Percentiles rank a stretch among this genome's conserved stretches.
Conservation (phyloP, 192 early-diverging fungal species). For the Coemansia sp. region DNA sequence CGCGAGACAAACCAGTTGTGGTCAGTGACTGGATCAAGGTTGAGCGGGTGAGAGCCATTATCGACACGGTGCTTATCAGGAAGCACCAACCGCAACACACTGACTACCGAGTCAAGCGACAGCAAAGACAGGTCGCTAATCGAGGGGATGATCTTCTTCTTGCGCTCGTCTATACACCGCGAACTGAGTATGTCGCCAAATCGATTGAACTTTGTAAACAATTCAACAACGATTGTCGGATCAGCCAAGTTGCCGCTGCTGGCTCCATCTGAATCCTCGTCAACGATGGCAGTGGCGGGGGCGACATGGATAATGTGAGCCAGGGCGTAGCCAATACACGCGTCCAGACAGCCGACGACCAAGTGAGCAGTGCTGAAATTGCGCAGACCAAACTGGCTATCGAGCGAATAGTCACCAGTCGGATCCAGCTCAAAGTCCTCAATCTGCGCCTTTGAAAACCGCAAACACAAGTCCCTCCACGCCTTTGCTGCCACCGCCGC, state of each 20-base stretch:
- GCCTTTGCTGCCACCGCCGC: neutral
- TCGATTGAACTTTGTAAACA: constrained; percentile 26
- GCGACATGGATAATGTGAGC: constrained; percentile 5
- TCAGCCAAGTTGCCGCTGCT: neutral
- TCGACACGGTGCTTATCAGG: constrained; percentile 13
- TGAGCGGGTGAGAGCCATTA: constrained; percentile 12
- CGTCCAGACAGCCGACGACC: constrained; percentile 62
- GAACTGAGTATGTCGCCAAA: constrained; percentile 29
- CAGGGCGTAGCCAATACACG: constrained; percentile 44
- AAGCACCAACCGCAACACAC: constrained; percentile 19
- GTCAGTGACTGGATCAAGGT: neutral
- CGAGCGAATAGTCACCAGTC: constrained; percentile 61
- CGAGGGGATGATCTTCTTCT: constrained; percentile 12
- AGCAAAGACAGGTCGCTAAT: constrained; percentile 24
- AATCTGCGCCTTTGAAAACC: constrained; percentile 57
- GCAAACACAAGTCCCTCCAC: constrained; percentile 33
- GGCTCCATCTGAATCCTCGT: neutral
- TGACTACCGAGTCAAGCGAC: constrained; percentile 5
- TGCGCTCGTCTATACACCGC: constrained; percentile 35
- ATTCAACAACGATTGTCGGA: constrained; percentile 22
- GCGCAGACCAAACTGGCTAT: constrained; percentile 52
- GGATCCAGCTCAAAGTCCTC: constrained; percentile 68
- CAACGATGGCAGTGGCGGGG: neutral
- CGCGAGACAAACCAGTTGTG: constrained; percentile 8
- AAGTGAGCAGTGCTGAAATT: constrained; percentile 57